Evolutionary conservation across 495 filamentous ascomycete species (phyloP), one percentile per base, ranked within the genome.

Genomic region (Cudoniella acicularis): DNA sequence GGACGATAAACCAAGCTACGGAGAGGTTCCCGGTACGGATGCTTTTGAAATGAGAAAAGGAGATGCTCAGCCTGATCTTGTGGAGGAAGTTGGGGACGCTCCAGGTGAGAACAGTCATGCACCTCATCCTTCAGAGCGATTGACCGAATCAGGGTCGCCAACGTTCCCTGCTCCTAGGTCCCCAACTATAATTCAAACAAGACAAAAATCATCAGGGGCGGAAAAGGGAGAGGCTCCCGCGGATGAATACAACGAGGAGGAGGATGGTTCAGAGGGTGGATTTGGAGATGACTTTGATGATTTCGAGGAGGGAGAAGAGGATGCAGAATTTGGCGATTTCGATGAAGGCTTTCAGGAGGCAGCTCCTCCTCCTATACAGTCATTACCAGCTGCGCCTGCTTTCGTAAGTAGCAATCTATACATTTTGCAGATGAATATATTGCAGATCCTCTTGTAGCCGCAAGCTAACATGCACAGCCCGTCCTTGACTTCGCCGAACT

Each of bases 221-320:
- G 56, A 16, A 13, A 62, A 52, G 47, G 66, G 60, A 36, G 53
- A 24, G 10, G 17, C 43, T 24, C 40, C 57, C 23, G 30, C 46
- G 2, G 45, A 50, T 40, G 72, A 76, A 49, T 67, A 69, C 48
- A 71, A 73, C 50, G 73, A 72, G 23, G 67, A 50, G 27, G 68
- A 67, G 47, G 68, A 74, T 57, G 71, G 71, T 23, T 70, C 77
- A 56, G 76, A 73, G 60, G 80, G 71, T 62, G 85, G 76, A 18
- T 87, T 87, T 74, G 89, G 88, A 57, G 92, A 94, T 67, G 92
- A 96, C 59, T 96, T 98, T 82, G 94, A 97, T 72, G 92, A 97
- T 65, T 97, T 98, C 69, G 92, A 92, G 68, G 91, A 91, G 69
- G 89, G 87, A 42, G 82, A 80, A 53, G 84, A 86, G 54, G 82